Evolutionary conservation across 2,329 filamentous ascomycete species (phyloP), one percentile per base, ranked within the genome.

Genomic region (Trichophyton verrucosum): DNA sequence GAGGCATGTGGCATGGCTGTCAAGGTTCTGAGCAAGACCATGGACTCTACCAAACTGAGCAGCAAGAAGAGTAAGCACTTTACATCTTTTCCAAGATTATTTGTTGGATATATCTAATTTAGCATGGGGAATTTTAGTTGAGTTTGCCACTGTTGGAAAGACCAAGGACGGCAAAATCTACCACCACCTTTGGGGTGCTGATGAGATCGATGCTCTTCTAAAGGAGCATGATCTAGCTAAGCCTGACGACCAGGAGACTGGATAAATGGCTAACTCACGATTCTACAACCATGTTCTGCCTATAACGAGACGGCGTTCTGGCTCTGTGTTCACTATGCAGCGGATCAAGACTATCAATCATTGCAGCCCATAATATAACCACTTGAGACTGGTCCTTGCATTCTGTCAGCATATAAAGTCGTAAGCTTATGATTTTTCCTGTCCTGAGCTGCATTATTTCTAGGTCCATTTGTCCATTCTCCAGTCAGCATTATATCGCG

Each of bases 11-110:
- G 88, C 60, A 87, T 96, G 82, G 94, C 94, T 9, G 94, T 99
- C 74, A 99, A 99, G 83, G 94, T 99, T 65, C 78, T 99, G 66
- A 97, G 94, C 83, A 99, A 99, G 86, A 99, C 94, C 4, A 99
- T 99, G 95, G 94, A 99, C 75, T 96, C 91, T 60, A 97, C 92
- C 60, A 99, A 96, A 82, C 78, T 99, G 72, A 96, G 91, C 80
- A 96, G 91, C 72, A 94, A 99, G 82, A 99, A 99, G 84, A 96
- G 91, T 96, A 78, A 76, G 89, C 81, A 3, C 15, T 20, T 13
- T 3, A 44, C 44, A 42, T 24, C 3, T 9, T 13, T 40, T 17
- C 15, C n/a, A 33, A 1, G n/a, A 3, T 4, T 5, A 1, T 15
- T 20, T 20, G 7, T 44, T 20, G 11, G 17, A 44, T 20, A n/a